phyloP scores from a whole-genome alignment of 1,284 basidiomycete genomes.

The Puccinia coronata region DNA sequence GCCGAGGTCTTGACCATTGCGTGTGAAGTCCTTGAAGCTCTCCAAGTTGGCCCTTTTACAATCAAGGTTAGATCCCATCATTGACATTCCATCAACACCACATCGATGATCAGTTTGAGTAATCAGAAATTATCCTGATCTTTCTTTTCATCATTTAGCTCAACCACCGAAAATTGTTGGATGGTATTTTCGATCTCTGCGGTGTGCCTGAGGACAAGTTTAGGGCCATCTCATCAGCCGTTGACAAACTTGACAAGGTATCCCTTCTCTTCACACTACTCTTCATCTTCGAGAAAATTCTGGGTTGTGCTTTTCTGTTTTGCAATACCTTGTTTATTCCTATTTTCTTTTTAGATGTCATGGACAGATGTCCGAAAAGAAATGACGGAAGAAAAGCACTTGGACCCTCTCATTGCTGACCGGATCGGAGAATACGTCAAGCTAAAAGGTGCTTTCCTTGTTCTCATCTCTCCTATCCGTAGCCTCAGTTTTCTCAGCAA shows the following conservation, averaged over 20 bases:
- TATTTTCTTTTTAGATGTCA: slow-evolving; percentile 64
- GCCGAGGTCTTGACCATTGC: slow-evolving; percentile 83
- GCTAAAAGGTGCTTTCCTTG: slow-evolving; percentile 70
- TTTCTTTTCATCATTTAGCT: slow-evolving; percentile 63
- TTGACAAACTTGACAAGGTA: slow-evolving; percentile 98
- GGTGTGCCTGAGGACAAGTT: slow-evolving; percentile 91
- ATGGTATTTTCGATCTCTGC: slow-evolving; percentile 95
- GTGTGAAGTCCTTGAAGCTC: slow-evolving; percentile 75
- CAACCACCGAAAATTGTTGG: slow-evolving; percentile 95
- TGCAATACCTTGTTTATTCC: not conserved
- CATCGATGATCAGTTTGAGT: not conserved
- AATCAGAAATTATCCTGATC: slow-evolving; percentile 1
- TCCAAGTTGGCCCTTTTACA: slow-evolving; percentile 90
- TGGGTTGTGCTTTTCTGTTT: too few relatives aligned
- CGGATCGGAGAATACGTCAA: slow-evolving; percentile 96
- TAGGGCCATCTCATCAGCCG: slow-evolving; percentile 90
- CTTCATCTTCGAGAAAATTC: not conserved
- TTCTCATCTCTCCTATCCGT: not conserved
- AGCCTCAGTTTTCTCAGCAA: too few relatives aligned
- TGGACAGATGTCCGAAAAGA: slow-evolving; percentile 93
- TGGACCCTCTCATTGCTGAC: slow-evolving; percentile 81
- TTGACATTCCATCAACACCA: too few relatives aligned
- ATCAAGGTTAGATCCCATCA: slow-evolving; percentile 77
- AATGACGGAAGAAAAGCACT: slow-evolving; percentile 93
- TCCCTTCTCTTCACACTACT: slow-evolving; percentile 44